Evolutionary conservation across 805 yeast genomes (phyloP).

Genomic region (Saturnispora gosingensis): DNA sequence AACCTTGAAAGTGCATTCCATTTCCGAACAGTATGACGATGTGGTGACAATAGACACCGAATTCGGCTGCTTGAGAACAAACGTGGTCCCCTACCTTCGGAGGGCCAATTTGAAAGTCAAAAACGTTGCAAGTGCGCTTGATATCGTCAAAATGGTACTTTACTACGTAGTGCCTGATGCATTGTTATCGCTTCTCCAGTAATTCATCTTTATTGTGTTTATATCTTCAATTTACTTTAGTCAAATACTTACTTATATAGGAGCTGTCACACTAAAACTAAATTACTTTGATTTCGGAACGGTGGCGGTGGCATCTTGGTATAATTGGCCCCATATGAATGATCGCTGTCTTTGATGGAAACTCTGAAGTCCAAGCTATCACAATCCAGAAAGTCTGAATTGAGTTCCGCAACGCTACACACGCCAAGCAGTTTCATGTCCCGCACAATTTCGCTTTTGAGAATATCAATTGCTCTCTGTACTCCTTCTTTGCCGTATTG

Average conservation of each 20-base stretch:
- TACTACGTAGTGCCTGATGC: slow-evolving; percentile 6
- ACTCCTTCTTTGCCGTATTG: slow-evolving; percentile 76
- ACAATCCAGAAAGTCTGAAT: slow-evolving; percentile 32
- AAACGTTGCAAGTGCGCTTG: not conserved
- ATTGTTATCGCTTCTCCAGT: not conserved
- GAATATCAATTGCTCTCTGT: slow-evolving; percentile 29
- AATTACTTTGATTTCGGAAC: slow-evolving; percentile 10
- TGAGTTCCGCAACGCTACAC: slow-evolving; percentile 35
- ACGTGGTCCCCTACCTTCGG: slow-evolving; percentile 4
- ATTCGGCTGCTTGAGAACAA: not conserved
- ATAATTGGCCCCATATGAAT: slow-evolving; percentile 42
- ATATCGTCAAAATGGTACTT: slow-evolving; percentile 1
- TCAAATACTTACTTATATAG: not conserved
- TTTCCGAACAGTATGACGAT: not conserved
- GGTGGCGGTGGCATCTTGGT: slow-evolving; percentile 27
- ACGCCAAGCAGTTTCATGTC: slow-evolving; percentile 59
- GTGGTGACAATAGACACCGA: not conserved
- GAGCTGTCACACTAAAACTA: slow-evolving; percentile 2
- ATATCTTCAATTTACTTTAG: not conserved
- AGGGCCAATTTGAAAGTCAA: slow-evolving; percentile 5
- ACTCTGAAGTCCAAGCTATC: slow-evolving; percentile 49
- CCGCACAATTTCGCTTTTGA: slow-evolving; percentile 48
- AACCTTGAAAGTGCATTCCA: not conserved
- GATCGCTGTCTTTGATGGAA: slow-evolving; percentile 42
- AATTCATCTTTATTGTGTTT: not conserved